Base-by-base conservation (phyloP, 1,284 basidiomycete species). In the Ceratobasidium sp. region DNA sequence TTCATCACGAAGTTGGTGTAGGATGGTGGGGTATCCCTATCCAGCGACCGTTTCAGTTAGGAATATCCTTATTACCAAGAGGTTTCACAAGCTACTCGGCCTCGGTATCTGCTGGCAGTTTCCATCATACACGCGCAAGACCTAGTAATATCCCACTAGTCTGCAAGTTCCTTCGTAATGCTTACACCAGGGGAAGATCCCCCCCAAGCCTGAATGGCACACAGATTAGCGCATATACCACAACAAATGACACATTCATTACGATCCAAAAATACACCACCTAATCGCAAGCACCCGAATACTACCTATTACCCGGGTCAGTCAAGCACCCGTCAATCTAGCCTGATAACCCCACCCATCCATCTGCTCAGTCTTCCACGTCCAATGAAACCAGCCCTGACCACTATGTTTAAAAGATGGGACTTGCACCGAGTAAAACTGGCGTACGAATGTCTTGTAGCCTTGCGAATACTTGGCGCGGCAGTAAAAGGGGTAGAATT, bases 401-500 rank as follows among this genome's bases (percentile, higher is more conserved):
- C 85, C 84, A 34, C 70, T 76, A 64, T 82, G 79, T 77, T 86
- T 69, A 46, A 64, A 79, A 25, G 75, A 65, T 17, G 22, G 66
- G 13, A 65, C 87, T 83, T 97, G 96, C 0, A 93, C 93, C 82
- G 97, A 95, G 90, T 91, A 98, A 84, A 89, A 91, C 82, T 92
- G 88, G 67, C 93, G 86, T 76, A 98, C 85, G 87, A 94, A 95
- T 0, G 87, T 89, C 88, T 96, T 97, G 88, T 95, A 98, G 77
- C 86, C 87, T 29, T 88, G 83, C 81, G 90, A 93, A 84, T 97
- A 98, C 19, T 87, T 85, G 7, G 88, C 88, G 2, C 89, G 91
- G 52, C 86, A 0, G 94, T 92, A 80, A 90, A 84, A 44, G 89
- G 91, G 0, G 79, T 81, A 85, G 97, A 99, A 80, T 88, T 91